A percentile compares a stretch with the other conserved stretches of the same genome.
phyloP scores from a whole-genome alignment of 352 stramenopile species.

The Phytophthora europaea region DNA sequence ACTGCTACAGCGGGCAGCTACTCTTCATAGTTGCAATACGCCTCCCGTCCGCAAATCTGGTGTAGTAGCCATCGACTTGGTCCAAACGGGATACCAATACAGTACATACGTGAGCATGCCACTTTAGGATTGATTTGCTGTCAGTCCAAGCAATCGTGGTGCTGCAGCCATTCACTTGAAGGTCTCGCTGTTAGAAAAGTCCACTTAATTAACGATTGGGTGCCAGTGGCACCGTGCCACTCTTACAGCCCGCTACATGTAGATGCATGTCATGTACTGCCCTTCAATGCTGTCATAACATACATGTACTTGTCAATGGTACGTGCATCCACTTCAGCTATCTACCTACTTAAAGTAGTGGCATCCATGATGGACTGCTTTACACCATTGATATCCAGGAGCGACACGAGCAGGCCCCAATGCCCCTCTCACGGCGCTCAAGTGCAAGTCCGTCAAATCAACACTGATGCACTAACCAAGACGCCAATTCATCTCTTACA shows the following conservation, averaged over 20 bases:
- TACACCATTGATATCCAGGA: background rate
- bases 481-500: background rate
- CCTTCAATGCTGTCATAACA: background rate
- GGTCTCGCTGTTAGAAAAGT: slow-evolving; percentile 2
- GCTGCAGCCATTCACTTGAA: background rate
- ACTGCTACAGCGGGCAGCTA: background rate
- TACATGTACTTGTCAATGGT: background rate
- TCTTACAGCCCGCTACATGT: background rate
- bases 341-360: background rate
- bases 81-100: background rate
- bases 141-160: background rate
- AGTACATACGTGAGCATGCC: background rate
- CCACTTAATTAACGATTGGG: background rate
- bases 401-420: background rate
- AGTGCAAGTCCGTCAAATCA: slow-evolving; percentile 7
- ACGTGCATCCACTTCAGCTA: slow-evolving; percentile 5
- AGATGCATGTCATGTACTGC: background rate
- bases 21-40: background rate
- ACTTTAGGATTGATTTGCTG: background rate
- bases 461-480: background rate
- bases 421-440: slow-evolving; percentile 3
- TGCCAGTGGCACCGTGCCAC: too few species aligned
- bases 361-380: background rate
- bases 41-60: background rate
- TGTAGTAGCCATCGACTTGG: too few species aligned